Base-by-base conservation (phyloP, 768 basidiomycete species). In the Pholiota microspora region DNA sequence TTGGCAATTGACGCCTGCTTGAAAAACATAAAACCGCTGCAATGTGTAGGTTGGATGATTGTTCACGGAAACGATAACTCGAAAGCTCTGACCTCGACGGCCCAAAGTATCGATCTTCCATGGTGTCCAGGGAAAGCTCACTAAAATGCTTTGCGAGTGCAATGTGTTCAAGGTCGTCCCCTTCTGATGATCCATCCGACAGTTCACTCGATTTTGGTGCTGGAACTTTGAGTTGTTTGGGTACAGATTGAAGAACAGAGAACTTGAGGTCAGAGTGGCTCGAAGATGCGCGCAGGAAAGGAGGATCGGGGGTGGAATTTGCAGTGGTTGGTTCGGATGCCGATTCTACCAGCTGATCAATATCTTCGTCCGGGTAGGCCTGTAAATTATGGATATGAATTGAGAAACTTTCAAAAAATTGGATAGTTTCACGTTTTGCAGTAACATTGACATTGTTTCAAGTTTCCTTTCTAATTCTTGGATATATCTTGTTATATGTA, bases 1-100 rank as follows among this genome's bases (percentile, higher is more conserved):
- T 79, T 81, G 28, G 78, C 62, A 36, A 70, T 65, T 18, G 76
- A 67, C 1, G 78, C 80, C 54, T 71, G 62, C 50, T 70, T 70
- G 16, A 73, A 67, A 45, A 78, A 71, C 69, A 75, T 75, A 31
- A 76, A 67, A 13, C 68, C 68, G 58, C 77, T 78, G 18, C 23
- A 5, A 36, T 15, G 15, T 13, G 18, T 8, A 21, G 24, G n/a
- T 27, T 10, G 23, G n/a, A 7, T 24, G 21, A n/a, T 29, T 16
- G 15, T 38, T 8, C 28, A 12, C 16, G 29, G 32, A 9, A 7
- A 34, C 21, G 29, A 31, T 21, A 21, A 18, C 16, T 25, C 12
- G 6, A 45, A 13, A 23, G 10, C 16, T 46, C 64, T 3, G 13
- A 70, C 69, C 70, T 71, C 6, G 75, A 73, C 36, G 67, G 69